Evolutionary conservation across 1,139 yeast genomes (phyloP).

Genomic region (Candida neerlandica): DNA sequence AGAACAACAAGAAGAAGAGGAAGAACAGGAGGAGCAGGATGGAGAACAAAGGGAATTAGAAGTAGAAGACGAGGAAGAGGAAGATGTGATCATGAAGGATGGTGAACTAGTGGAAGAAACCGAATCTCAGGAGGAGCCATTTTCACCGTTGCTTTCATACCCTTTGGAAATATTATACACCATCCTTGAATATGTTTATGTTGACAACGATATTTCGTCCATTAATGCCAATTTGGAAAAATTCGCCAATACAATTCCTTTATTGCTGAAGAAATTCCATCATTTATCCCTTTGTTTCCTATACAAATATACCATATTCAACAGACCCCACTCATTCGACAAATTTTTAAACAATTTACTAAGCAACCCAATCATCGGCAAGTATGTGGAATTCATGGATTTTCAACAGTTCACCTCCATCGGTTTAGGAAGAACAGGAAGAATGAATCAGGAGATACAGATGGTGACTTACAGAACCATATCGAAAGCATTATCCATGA

Average conservation of each 20-base stretch:
- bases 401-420: conserved; percentile 88
- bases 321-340: conserved; percentile 82
- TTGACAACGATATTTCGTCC: conserved; percentile 38
- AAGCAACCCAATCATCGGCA: conserved; percentile 55
- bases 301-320: conserved; percentile 70
- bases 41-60: not conserved
- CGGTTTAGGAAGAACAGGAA: conserved; percentile 85
- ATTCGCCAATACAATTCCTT: conserved; percentile 44
- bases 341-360: conserved; percentile 63
- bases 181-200: conserved; percentile 48
- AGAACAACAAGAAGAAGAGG: not conserved
- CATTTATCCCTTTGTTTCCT: conserved; percentile 42
- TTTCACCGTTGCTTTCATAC: conserved; percentile 24
- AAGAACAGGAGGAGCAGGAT: not conserved
- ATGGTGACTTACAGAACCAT: conserved; percentile 83
- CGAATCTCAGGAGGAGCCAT: conserved; percentile 12
- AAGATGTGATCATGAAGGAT: not conserved
- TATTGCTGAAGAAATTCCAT: conserved; percentile 39
- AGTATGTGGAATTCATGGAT: conserved; percentile 75
- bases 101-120: not conserved
- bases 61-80: not conserved
- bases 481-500: conserved; percentile 56
- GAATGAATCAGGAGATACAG: conserved; percentile 89
- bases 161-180: conserved; percentile 48
- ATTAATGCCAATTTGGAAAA: conserved; percentile 47